Evolutionary conservation across 2,329 filamentous ascomycete species (phyloP).

Genomic region (Blastomyces silverae): DNA sequence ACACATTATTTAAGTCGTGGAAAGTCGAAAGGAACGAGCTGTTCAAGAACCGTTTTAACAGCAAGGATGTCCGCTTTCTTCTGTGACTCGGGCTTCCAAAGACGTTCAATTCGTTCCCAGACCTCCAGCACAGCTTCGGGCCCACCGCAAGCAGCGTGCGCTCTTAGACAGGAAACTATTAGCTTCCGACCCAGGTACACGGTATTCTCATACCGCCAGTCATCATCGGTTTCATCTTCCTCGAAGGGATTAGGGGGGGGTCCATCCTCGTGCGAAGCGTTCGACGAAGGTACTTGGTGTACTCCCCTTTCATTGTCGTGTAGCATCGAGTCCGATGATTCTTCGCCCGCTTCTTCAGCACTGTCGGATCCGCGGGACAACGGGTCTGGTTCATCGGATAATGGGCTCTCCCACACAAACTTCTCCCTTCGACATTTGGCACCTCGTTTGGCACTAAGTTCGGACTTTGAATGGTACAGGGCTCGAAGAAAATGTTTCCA

Average conservation of each 20-base stretch:
- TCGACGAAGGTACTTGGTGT: neutral
- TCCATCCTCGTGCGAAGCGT: neutral
- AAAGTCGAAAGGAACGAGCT: conserved; percentile 24
- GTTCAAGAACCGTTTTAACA: conserved; percentile 35
- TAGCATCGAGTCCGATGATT: neutral
- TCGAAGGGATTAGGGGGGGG: conserved; percentile 11
- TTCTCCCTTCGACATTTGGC: conserved; percentile 18
- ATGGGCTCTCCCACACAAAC: conserved; percentile 18
- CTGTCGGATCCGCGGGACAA: neutral
- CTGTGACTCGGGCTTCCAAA: conserved; percentile 37
- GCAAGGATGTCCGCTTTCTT: conserved; percentile 33
- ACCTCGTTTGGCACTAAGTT: conserved; percentile 20
- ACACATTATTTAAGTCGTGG: neutral
- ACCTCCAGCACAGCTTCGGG: conserved; percentile 34
- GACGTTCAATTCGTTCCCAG: conserved; percentile 36
- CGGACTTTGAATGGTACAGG: conserved; percentile 33
- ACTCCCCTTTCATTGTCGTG: neutral
- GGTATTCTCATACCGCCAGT: conserved; percentile 34
- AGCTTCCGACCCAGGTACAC: conserved; percentile 40
- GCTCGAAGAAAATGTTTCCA: conserved; percentile 57
- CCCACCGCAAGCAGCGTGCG: conserved; percentile 36
- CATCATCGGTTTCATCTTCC: conserved; percentile 24
- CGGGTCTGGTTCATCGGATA: conserved; percentile 1
- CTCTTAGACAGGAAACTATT: conserved; percentile 35
- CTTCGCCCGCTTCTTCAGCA: neutral